These are phyloP conservation scores for Theobroma cacao DNA, from an alignment of 345 rosid species.

Conservation along the genomic window DNA sequence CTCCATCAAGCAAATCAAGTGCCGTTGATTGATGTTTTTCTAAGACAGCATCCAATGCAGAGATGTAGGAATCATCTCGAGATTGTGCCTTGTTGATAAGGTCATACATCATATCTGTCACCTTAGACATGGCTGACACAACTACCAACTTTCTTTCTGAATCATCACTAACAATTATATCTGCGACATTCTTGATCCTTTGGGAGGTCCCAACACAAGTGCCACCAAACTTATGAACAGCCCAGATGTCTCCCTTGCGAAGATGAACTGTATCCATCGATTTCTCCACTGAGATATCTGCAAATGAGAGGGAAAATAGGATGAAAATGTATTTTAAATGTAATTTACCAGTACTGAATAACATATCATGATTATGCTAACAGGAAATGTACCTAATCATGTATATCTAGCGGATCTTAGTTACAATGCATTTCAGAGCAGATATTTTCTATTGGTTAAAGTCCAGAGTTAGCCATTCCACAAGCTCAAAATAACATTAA, in stretches of 20 bases:
- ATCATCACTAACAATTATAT: conserved; percentile 59
- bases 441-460: background rate
- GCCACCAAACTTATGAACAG: conserved; percentile 96
- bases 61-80: conserved; percentile 73
- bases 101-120: conserved; percentile 98
- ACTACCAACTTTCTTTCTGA: conserved; percentile 78
- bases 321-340: background rate
- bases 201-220: conserved; percentile 92
- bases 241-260: conserved; percentile 77
- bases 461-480: background rate
- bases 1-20: conserved; percentile 78
- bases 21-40: conserved; percentile 84
- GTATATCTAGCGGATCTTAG: background rate
- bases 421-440: background rate
- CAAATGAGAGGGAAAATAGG: conserved; percentile 10
- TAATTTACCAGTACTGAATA: background rate
- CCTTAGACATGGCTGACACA: conserved; percentile 98
- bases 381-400: background rate
- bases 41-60: conserved; percentile 70
- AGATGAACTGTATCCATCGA: conserved; percentile 43
- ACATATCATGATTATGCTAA: background rate
- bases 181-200: conserved; percentile 82
- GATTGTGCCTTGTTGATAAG: conserved; percentile 81
- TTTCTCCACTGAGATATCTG: conserved; percentile 52
- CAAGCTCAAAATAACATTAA: background rate